Evolutionary conservation across 768 basidiomycete species (phyloP), one percentile per base, ranked within the genome.

Genomic region (Lactarius vividus): DNA sequence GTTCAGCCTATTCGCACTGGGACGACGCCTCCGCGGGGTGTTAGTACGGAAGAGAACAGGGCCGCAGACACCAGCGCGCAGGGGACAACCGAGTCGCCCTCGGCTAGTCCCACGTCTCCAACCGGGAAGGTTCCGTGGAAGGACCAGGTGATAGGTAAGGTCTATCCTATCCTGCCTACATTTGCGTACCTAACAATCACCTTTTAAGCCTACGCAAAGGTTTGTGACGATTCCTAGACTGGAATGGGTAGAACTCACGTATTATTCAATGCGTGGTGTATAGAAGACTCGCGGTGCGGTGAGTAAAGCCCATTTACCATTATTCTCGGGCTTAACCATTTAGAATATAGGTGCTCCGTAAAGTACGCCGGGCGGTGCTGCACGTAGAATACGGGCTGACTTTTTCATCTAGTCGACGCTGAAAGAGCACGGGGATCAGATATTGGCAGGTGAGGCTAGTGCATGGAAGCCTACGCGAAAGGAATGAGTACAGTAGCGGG

Each of bases 131-230:
- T 82, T 35, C 78, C 85, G 16, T 87, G 86, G 77, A 87, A 85
- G 72, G 85, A 87, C 55, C 80, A 78, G 64, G 83, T 86, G 9
- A 80, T 85, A 55, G 86, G 85, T 84, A 66, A 66, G 29, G 79
- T 69, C 23, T 49, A 62, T 52, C 26, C 49, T 26, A 6, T n/a
- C n/a, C 31, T 16, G 53, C 28, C 9, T 20, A 2, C 20, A 3
- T 13, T 1, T 1, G 33, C 33, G 10, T 33, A 9, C 18, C 58
- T 28, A 63, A 26, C 13, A 5, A 10, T 49, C 29, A 11, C 29
- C 20, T 9, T 11, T 29, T 29, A 33, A 67, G 66, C 66, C 6
- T 67, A 44, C 31, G 66, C 66, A 46, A 67, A 63, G 66, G 66
- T 67, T 55, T 35, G 66, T 59, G 53, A 46, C 16, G 3, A 26